phyloP scores from a whole-genome alignment of 1,284 basidiomycete species.

The Fomitopsis pinicola region DNA sequence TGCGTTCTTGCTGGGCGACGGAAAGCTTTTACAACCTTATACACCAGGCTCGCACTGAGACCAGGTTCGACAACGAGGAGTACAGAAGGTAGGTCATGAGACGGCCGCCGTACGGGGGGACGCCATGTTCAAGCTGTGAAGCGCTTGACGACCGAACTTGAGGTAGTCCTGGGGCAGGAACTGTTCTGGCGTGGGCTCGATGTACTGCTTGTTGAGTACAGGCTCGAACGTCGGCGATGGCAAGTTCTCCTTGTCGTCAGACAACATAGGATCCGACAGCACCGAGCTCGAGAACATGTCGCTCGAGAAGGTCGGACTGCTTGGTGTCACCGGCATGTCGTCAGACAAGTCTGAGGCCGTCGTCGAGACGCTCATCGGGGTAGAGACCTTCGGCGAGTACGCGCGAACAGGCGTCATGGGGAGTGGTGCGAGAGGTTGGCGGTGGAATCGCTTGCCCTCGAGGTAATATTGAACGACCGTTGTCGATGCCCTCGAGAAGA shows the following conservation, averaged over 20 bases:
- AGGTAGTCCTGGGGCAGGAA: constrained; percentile 77
- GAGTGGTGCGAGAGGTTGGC: constrained; percentile 44
- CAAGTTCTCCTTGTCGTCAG: constrained; percentile 78
- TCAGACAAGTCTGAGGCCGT: constrained; percentile 72
- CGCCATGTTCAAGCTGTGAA: constrained; percentile 58
- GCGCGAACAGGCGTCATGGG: constrained; percentile 71
- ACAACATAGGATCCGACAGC: constrained; percentile 26
- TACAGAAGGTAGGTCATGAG: constrained; percentile 34
- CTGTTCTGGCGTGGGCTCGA: constrained; percentile 66
- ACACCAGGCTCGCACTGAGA: constrained; percentile 17
- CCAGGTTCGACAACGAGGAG: constrained; percentile 8
- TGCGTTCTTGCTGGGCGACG: constrained; percentile 34
- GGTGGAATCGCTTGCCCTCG: constrained; percentile 66
- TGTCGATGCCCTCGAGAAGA: constrained; percentile 92
- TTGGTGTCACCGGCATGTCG: constrained; percentile 77
- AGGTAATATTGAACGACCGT: constrained; percentile 92
- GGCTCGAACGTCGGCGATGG: constrained; percentile 59
- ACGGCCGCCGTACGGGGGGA: constrained; percentile 55
- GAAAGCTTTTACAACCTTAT: constrained; percentile 30
- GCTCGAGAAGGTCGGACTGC: constrained; percentile 49
- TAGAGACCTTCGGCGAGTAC: constrained; percentile 51
- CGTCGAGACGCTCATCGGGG: constrained; percentile 69
- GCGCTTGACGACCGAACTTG: constrained; percentile 64
- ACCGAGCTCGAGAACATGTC: constrained; percentile 44
- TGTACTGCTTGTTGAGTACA: constrained; percentile 61